Evolutionary conservation across 2,329 filamentous ascomycete species (phyloP), one percentile per base, ranked within the genome.

Genomic region (Diaporthe citri): DNA sequence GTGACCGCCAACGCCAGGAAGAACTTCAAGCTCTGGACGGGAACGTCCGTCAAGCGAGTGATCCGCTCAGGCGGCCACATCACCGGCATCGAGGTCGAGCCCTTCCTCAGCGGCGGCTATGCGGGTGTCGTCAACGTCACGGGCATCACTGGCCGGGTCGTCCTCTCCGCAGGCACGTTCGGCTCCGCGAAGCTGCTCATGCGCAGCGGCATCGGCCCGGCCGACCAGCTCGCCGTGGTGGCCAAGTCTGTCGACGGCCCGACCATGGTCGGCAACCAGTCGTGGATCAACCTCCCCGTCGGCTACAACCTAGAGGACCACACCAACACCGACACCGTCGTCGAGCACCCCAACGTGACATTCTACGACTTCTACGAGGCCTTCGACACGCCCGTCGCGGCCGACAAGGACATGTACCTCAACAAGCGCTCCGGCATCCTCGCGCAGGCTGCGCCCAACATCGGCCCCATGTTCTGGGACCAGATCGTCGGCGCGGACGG

Each of bases 111-210:
- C 36, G 89, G 87, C 31, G 92, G 92, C 12, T 88, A 89, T 77
- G 86, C 85, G 36, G 91, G 92, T 6, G 88, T 88, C 12, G 86
- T 94, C 77, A 91, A 90, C 9, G 83, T 94, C 74, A 91, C 91
- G 31, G 79, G 86, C 6, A 82, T 84, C 51, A 89, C 88, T 17
- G 93, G 93, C 13, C 89, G 92, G 70, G 92, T 95, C 59, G 89
- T 95, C 78, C 84, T 94, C 43, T 89, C 93, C 25, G 90, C 92
- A 1, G 93, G 93, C 64, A 86, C 92, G 1, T 93, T 95, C 76
- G 92, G 92, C n/a, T 91, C 91, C 2, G 87, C 92, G 20, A 93
- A 93, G 83, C 85, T 95, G 64, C 87, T 95, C 3, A 87, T 94
- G 83, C 88, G 92, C 79, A 92, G 90, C 66, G 86, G 93, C 78